A percentile compares a stretch with the other conserved stretches of the same genome.
These are phyloP conservation scores for Penicillium lagena DNA, from an alignment of 495 filamentous ascomycete species.

Conservation along the genomic window DNA sequence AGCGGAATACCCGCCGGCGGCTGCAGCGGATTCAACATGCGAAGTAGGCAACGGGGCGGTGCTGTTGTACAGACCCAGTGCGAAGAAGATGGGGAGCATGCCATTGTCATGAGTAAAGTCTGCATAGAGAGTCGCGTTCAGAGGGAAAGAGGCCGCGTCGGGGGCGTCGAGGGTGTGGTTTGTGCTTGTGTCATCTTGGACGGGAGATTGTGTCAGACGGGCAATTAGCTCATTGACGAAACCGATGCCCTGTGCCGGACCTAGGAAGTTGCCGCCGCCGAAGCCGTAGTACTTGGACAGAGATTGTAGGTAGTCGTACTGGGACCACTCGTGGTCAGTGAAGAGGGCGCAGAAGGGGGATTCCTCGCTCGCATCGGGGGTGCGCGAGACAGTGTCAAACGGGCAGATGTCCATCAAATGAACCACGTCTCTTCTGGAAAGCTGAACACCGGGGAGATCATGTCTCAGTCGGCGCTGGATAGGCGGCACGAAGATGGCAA, in stretches of 20 bases:
- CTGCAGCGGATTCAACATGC: constrained; percentile 32
- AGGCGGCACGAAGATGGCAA: constrained; percentile 48
- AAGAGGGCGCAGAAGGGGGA: constrained; percentile 73
- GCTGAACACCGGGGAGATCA: constrained; percentile 52
- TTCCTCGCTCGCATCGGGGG: constrained; percentile 20
- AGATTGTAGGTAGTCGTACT: constrained; percentile 71
- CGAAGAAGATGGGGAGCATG: constrained; percentile 65
- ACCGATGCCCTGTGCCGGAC: constrained; percentile 75
- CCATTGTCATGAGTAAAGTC: constrained; percentile 90
- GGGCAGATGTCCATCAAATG: constrained; percentile 81
- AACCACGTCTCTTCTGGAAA: constrained; percentile 53
- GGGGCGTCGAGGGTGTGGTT: constrained; percentile 64
- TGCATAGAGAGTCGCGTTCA: constrained; percentile 60
- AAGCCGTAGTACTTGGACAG: constrained; percentile 78
- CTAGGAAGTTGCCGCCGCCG: constrained; percentile 67
- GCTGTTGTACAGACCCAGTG: constrained; percentile 65
- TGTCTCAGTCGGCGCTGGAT: constrained; percentile 58
- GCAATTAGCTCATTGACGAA: constrained; percentile 81
- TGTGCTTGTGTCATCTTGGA: constrained; percentile 62
- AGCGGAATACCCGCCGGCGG: constrained; percentile 55
- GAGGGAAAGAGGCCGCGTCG: constrained; percentile 56
- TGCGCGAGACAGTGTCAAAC: constrained; percentile 63
- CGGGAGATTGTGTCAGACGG: constrained; percentile 59
- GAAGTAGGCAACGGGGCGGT: constrained; percentile 44
- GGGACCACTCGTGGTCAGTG: constrained; percentile 57